Base-by-base conservation (phyloP, 192 early-diverging fungal species). In the Coemansia furcata region DNA sequence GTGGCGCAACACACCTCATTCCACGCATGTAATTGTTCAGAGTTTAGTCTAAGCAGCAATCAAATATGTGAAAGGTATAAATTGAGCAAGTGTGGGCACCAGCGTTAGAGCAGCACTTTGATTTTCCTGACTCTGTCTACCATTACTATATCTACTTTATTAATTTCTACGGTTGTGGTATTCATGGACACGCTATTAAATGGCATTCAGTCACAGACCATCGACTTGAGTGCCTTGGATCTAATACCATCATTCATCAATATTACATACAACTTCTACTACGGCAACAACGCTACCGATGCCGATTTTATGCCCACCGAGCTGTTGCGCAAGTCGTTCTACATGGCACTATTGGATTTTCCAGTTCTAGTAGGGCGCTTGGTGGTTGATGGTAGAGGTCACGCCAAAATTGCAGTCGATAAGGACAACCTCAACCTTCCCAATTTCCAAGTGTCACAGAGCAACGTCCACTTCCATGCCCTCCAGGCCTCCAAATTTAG, bases 401-500 rank as follows among this genome's bases (percentile, higher is more conserved):
- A 42, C 11, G 50, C 33, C 2, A 11, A 44, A 3, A 23, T 76
- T 12, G 35, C 38, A 10, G 65, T 71, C 2, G 61, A 71, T 26
- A 1, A 11, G 26, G n/a, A 29, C 55, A 42, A 71, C 32, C 29
- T 77, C 7, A 77, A 72, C 42, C 58, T 77, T 61, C 75, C 69
- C 38, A 62, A 65, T 47, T 77, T 68, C 33, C 32, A 29, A 3
- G 75, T 72, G 58, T 55, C 66, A 9, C 12, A 57, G 0, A 68
- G 66, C 59, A 9, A 47, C 2, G 26, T 60, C 17, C 65, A 71
- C 26, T 71, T 64, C 23, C n/a, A 14, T 7, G 46, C 64, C 0
- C 36, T 77, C 10, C 32, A 68, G 32, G 54, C 32, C 6, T 32
- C 50, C 17, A 30, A 23, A 12, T 77, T 68, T 35, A 38, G 55